Evolutionary conservation across 148 eudicot genomes (phyloP), one percentile per base, ranked within the genome.

Genomic region (Oxyria digyna): DNA sequence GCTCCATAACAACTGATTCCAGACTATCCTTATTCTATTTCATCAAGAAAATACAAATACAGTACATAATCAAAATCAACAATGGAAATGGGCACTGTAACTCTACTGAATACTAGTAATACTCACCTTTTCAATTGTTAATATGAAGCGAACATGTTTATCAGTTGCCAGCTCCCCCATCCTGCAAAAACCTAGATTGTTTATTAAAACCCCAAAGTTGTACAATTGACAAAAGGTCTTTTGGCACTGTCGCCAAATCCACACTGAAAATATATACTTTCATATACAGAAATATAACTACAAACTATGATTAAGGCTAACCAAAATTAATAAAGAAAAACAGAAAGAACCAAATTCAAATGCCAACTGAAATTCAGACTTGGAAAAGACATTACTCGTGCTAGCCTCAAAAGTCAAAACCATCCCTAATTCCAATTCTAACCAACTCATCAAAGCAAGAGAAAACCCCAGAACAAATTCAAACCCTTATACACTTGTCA

Each of bases 1-100:
- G 98, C 78, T 90, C 96, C 87, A 84, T 88, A 42, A 86, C 84
- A 67, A 90, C 90, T 15, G 98, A 83, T 75, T 82, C 92, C 77
- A 90, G 83, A 55, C 74, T 72, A 70, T 88, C 92, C 78, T 88
- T 93, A 65, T 76, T 86, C 97, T 89, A 15, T 8, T 59, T 31
- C 35, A 29, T 15, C 37, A 59, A 78, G 38, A 15, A 46, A 43
- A 15, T 48, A 71, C 70, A 71, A 31, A 48, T 2, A 4, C n/a
- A 37, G 29, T 2, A 40, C n/a, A 21, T 48, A 72, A 59, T 67
- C 49, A 32, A 64, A 59, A 4, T 9, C 29, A 57, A 69, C 24
- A 38, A 41, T 40, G 2, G 66, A 59, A 37, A 17, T 3, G 4
- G 15, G 42, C 43, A 20, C 23, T 27, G 65, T 13, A 59, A 15